Evolutionary conservation across 2,329 filamentous ascomycete genomes (phyloP), one percentile per base, ranked within the genome.

Genomic region (Lasiodiplodia hormozganensis): DNA sequence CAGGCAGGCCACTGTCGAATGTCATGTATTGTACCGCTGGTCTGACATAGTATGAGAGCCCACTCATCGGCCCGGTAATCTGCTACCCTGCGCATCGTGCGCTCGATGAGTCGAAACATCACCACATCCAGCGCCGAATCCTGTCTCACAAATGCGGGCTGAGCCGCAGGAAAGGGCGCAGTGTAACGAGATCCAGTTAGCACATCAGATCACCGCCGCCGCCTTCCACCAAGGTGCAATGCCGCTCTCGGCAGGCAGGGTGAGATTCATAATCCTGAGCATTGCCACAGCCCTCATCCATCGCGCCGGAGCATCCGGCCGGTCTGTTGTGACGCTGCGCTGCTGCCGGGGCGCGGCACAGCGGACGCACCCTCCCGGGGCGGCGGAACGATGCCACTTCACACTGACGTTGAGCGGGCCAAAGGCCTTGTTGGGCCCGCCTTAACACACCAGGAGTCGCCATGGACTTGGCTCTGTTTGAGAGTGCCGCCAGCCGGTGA

Each of bases 31-130:
- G 54, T 49, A 67, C 38, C 23, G 65, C 65, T 67, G 40, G 65
- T 52, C 54, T 67, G 65, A 67, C 65, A 67, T 60, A 60, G 65
- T 38, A 52, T 40, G 65, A 67, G 54, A 67, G 54, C 54, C 65
- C 65, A 58, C 65, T 52, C 54, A 58, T 60, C 53, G 65, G 54
- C 54, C 65, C 65, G 65, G 54, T 60, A 60, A 60, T 60, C n/a
- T 57, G 40, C 36, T 38, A 40, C 65, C 36, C 47, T 52, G 65
- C 21, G 43, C 60, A 64, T 28, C 60, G 28, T 25, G 60, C 47
- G 47, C 60, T 38, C 47, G 43, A 52, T 64, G 60, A 64, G 43
- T 64, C 60, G 60, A 64, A 52, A 51, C 47, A 64, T 64, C 60
- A 64, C 60, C 60, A 25, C 60, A 64, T 64, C 43, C 43, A 36